phyloP scores from a whole-genome alignment of 352 stramenopile genomes.

The Globisporangium spinosum region DNA sequence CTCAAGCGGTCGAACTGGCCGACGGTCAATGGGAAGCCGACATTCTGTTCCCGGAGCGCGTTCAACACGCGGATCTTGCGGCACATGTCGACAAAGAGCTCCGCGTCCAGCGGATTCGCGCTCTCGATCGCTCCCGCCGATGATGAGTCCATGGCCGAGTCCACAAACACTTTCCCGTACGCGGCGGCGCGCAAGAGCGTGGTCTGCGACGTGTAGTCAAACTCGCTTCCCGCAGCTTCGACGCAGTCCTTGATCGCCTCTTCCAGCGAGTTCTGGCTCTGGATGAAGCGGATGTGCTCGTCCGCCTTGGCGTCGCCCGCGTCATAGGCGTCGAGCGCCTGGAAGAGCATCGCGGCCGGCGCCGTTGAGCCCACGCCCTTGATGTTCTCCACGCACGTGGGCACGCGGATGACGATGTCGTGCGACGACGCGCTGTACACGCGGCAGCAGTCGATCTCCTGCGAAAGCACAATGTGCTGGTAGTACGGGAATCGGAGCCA shows the following conservation, averaged over 20 bases:
- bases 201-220: slow-evolving; percentile 80
- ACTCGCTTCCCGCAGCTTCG: slow-evolving; percentile 81
- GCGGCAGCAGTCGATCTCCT: slow-evolving; percentile 70
- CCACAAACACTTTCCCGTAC: slow-evolving; percentile 89
- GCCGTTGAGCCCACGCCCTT: slow-evolving; percentile 84
- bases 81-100: slow-evolving; percentile 88
- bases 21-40: slow-evolving; percentile 82
- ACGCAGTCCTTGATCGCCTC: slow-evolving; percentile 88
- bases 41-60: slow-evolving; percentile 68
- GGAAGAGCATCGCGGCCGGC: slow-evolving; percentile 87
- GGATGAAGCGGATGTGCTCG: slow-evolving; percentile 88
- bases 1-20: slow-evolving; percentile 80
- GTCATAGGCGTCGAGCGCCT: slow-evolving; percentile 87
- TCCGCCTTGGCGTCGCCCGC: slow-evolving; percentile 85
- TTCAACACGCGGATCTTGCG: slow-evolving; percentile 90
- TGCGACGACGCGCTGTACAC: slow-evolving; percentile 67
- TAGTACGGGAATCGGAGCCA: slow-evolving; percentile 85
- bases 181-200: slow-evolving; percentile 77
- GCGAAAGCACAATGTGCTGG: slow-evolving; percentile 63
- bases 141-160: slow-evolving; percentile 51
- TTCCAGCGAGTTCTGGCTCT: slow-evolving; percentile 71
- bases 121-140: slow-evolving; percentile 20
- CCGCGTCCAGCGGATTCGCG: slow-evolving; percentile 46
- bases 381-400: slow-evolving; percentile 82
- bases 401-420: slow-evolving; percentile 87